Evolutionary conservation across 2,329 filamentous ascomycete genomes (phyloP).

Genomic region (Talaromyces sp.): DNA sequence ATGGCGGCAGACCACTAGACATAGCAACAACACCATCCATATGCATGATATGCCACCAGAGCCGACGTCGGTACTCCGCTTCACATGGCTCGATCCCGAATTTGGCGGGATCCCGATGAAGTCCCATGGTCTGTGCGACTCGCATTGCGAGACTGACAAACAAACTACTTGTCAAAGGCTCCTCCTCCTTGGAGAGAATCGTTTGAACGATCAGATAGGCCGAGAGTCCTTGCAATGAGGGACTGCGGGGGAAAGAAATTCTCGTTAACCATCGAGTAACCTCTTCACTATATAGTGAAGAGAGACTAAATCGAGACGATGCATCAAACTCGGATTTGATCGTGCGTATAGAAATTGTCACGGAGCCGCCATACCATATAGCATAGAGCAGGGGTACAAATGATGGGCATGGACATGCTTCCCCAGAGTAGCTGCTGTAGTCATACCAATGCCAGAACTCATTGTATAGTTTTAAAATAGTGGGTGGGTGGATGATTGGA

Average conservation of each 20-base stretch:
- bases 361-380: slow-evolving; percentile 53
- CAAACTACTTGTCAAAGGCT: slow-evolving; percentile 51
- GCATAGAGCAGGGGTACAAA: slow-evolving; percentile 50
- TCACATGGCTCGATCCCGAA: slow-evolving; percentile 50
- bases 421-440: slow-evolving; percentile 38
- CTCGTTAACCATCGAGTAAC: slow-evolving; percentile 46
- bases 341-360: slow-evolving; percentile 46
- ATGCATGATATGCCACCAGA: slow-evolving; percentile 55
- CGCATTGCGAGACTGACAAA: slow-evolving; percentile 52
- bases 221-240: slow-evolving; percentile 49
- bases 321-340: slow-evolving; percentile 45
- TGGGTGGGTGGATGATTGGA: slow-evolving; percentile 49
- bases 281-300: slow-evolving; percentile 45
- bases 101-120: slow-evolving; percentile 53
- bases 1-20: slow-evolving; percentile 51
- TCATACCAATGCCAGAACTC: slow-evolving; percentile 52
- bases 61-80: slow-evolving; percentile 48
- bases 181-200: slow-evolving; percentile 51
- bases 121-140: slow-evolving; percentile 52
- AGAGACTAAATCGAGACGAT: slow-evolving; percentile 39
- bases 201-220: slow-evolving; percentile 53
- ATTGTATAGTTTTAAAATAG: slow-evolving; percentile 44
- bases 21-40: slow-evolving; percentile 54
- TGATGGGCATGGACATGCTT: slow-evolving; percentile 42
- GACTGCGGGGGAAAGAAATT: slow-evolving; percentile 49